Percentiles rank a stretch among this genome's conserved stretches.
phyloP scores from a whole-genome alignment of 768 basidiomycete species.

The Suillus americanus region DNA sequence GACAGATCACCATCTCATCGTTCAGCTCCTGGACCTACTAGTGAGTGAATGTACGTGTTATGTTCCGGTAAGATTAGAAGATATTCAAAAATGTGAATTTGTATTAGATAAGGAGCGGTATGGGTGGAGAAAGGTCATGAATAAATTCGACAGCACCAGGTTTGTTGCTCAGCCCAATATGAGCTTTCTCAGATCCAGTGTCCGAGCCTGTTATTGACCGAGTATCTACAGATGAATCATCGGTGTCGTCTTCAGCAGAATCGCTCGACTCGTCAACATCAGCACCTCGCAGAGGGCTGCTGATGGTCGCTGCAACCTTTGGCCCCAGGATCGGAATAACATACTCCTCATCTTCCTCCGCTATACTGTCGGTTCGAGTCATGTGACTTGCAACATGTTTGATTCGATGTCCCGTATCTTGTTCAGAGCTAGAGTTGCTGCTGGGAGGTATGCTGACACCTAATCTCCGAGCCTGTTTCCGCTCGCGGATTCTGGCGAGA shows the following conservation, averaged over 20 bases:
- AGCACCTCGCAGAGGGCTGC: constrained; percentile 10
- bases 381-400: constrained; percentile 22
- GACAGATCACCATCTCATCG: background rate
- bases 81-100: background rate
- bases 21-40: background rate
- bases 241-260: constrained; percentile 20
- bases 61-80: background rate
- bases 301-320: background rate
- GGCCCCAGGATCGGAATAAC: constrained; percentile 7
- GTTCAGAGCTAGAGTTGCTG: constrained; percentile 9
- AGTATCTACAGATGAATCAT: constrained; percentile 21
- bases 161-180: background rate
- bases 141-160: constrained; percentile 2
- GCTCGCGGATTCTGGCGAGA: constrained; percentile 30
- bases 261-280: constrained; percentile 5
- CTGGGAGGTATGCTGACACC: constrained; percentile 24
- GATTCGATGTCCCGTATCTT: constrained; percentile 15
- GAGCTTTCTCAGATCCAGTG: constrained; percentile 22
- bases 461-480: constrained; percentile 32
- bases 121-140: background rate
- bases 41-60: background rate
- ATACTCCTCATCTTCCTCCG: constrained; percentile 27
- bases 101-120: constrained; percentile 4
- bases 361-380: constrained; percentile 32
- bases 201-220: constrained; percentile 25